Conservation (phyloP, 2,329 filamentous ascomycete species). For the Sphaerulina vaccinii region DNA sequence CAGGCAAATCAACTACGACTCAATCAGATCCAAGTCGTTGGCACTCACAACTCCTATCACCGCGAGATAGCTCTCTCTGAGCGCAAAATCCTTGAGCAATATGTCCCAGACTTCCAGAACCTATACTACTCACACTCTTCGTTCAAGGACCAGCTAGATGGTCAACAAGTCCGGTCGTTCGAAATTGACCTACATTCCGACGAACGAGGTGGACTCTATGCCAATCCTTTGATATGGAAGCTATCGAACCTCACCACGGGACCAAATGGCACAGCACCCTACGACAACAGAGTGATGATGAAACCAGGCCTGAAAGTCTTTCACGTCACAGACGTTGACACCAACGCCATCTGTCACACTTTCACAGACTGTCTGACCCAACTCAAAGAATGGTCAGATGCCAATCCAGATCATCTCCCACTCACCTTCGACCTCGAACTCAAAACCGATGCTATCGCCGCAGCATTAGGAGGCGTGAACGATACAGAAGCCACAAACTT, state of each 20-base stretch:
- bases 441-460: conserved; percentile 44
- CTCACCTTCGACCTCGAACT: conserved; percentile 53
- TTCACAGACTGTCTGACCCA: conserved; percentile 46
- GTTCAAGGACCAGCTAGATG: conserved; percentile 46
- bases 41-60: conserved; percentile 55
- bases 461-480: conserved; percentile 38
- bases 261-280: conserved; percentile 38
- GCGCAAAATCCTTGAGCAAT: conserved; percentile 42
- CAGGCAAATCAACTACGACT: conserved; percentile 41
- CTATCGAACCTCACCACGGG: conserved; percentile 41
- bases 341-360: conserved; percentile 49
- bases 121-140: conserved; percentile 51
- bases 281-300: conserved; percentile 42
- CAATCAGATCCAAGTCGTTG: conserved; percentile 54
- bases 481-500: conserved; percentile 45
- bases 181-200: conserved; percentile 54
- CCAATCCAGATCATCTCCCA: conserved; percentile 46
- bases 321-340: conserved; percentile 53
- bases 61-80: conserved; percentile 47
- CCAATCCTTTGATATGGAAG: conserved; percentile 45
- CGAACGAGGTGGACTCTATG: conserved; percentile 50
- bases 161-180: conserved; percentile 49
- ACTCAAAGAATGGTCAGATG: conserved; percentile 48
- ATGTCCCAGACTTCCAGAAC: conserved; percentile 41
- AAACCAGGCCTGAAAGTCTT: conserved; percentile 51